Evolutionary conservation across 1,139 yeast genomes (phyloP), one percentile per base, ranked within the genome.

Genomic region (Waltiozyma sp.): DNA sequence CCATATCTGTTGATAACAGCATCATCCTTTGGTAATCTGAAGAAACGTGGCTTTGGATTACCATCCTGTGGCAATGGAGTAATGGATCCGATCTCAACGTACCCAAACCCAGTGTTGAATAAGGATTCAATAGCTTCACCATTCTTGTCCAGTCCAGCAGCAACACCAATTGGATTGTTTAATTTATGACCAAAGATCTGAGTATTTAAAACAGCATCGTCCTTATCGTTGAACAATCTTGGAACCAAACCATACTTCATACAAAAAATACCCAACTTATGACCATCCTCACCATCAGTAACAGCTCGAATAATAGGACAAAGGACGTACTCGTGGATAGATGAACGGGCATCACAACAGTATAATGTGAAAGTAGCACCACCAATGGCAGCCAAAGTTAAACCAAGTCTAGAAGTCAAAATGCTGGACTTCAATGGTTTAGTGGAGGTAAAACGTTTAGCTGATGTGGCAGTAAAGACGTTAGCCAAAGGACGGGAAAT

Each of bases 1-100:
- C 98, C 98, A 58, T 89, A 89, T 49, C 97, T 71, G 64, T 89
- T 89, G 53, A 89, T 87, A 38, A 88, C 95, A 2, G 96, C 96
- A 43, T 77, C 82, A 60, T 91, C 97, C 49, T 76, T 69, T 10
- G 85, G 79, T 46, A 91, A 69, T 56, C 98, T 75, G 67, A 88
- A 89, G 56, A 89, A 86, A 49, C 98, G 71, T 16, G 97, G 97
- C 54, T 68, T 63, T 9, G 96, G 95, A 64, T 89, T 89, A 38
- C 98, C 98, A 8, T 94, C 89, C 64, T 89, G 96, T 0, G 96
- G 84, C 50, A 73, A 69, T 2, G 98, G 97, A 4, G 98, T 89
- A 40, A 91, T 79, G 2, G 95, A 84, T 1, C 98, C 98, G 44
- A 91, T 75, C 63, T 89, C 98, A 47, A 87, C 94, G 59, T 86